Conservation (phyloP, 1,284 basidiomycete species). For the Ceratobasidium sp. region DNA sequence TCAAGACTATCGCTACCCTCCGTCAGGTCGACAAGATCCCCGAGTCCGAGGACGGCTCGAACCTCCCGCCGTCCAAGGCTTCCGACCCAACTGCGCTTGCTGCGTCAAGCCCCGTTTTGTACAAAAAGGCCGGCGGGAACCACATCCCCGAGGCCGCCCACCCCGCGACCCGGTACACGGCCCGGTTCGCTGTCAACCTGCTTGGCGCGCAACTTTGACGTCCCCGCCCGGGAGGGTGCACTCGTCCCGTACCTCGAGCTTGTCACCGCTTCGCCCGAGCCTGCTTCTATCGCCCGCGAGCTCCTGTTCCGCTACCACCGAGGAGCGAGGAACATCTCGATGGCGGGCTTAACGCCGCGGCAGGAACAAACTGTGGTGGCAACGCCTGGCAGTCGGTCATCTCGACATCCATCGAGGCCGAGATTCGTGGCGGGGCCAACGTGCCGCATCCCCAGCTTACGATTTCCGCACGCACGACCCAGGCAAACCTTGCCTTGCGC, state of each 20-base stretch:
- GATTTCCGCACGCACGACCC: constrained; percentile 7
- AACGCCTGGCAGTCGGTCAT: constrained; percentile 34
- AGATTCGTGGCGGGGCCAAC: constrained; percentile 20
- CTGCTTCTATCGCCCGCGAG: constrained; percentile 80
- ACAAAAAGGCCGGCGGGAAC: constrained; percentile 83
- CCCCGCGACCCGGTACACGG: constrained; percentile 77
- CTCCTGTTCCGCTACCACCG: constrained; percentile 80
- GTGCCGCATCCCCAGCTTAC: neutral
- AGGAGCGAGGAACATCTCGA: constrained; percentile 38
- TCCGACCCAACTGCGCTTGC: constrained; percentile 77
- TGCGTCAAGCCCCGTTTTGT: constrained; percentile 76
- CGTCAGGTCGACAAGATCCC: constrained; percentile 93
- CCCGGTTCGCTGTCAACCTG: constrained; percentile 85
- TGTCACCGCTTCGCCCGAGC: constrained; percentile 74
- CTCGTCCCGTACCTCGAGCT: constrained; percentile 84
- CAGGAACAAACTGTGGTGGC: constrained; percentile 28
- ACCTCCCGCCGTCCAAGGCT: constrained; percentile 86
- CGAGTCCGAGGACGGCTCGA: constrained; percentile 83
- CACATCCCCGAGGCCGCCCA: constrained; percentile 68
- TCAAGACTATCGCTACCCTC: constrained; percentile 91
- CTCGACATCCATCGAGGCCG: constrained; percentile 41
- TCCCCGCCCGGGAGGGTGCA: constrained; percentile 83
- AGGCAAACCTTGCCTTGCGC: constrained; percentile 32
- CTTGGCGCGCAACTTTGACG: constrained; percentile 94
- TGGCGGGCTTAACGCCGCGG: constrained; percentile 22